Percentiles rank a stretch among this genome's conserved stretches.
These are phyloP conservation scores for Trichoderma reesei DNA, from an alignment of 495 filamentous ascomycete species.

Conservation along the genomic window DNA sequence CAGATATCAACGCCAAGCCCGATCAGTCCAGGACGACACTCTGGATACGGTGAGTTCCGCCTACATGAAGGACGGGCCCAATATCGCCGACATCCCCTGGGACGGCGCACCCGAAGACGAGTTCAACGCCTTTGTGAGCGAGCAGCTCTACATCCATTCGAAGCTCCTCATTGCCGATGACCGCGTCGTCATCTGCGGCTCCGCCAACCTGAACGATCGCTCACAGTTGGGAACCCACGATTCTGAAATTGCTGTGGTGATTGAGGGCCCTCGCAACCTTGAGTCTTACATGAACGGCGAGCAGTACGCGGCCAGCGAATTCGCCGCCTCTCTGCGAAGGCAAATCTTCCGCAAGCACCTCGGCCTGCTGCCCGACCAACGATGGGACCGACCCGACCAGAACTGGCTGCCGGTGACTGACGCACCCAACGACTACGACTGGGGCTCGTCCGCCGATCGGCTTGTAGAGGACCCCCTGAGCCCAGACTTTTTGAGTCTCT, in stretches of 20 bases:
- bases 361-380: slow-evolving; percentile 68
- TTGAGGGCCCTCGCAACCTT: slow-evolving; percentile 66
- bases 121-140: slow-evolving; percentile 80
- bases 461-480: slow-evolving; percentile 68
- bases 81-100: slow-evolving; percentile 76
- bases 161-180: slow-evolving; percentile 95
- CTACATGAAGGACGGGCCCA: slow-evolving; percentile 73
- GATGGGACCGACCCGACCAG: slow-evolving; percentile 44
- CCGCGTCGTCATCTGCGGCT: slow-evolving; percentile 77
- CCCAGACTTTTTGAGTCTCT: slow-evolving; percentile 55
- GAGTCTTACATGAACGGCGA: slow-evolving; percentile 61
- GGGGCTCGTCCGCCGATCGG: slow-evolving; percentile 61
- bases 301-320: slow-evolving; percentile 62
- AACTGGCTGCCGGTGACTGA: slow-evolving; percentile 70
- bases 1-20: slow-evolving; percentile 60
- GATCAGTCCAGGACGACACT: slow-evolving; percentile 38
- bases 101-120: slow-evolving; percentile 60
- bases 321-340: slow-evolving; percentile 73
- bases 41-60: slow-evolving; percentile 74
- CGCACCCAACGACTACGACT: slow-evolving; percentile 71
- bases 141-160: slow-evolving; percentile 89
- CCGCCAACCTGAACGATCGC: slow-evolving; percentile 90
- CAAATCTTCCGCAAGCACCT: slow-evolving; percentile 88
- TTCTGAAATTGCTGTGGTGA: slow-evolving; percentile 70
- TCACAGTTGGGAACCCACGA: slow-evolving; percentile 77